These are phyloP conservation scores for Termitomyces sp. DNA, from an alignment of 768 basidiomycete genomes.

Conservation along the genomic window DNA sequence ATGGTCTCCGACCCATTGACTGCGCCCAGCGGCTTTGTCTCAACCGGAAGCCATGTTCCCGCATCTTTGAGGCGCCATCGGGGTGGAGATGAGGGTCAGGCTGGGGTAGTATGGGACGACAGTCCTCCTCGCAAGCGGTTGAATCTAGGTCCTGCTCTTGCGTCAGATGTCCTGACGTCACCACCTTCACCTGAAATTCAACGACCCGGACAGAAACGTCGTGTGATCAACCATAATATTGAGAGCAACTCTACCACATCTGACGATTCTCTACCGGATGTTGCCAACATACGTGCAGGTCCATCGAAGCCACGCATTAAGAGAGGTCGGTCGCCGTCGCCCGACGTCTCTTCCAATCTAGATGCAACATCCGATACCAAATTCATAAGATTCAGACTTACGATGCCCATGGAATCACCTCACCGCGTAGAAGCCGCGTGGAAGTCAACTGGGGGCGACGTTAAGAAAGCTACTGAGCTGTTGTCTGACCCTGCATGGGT, in stretches of 20 bases:
- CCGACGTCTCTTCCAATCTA: constrained; percentile 18
- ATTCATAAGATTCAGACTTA: constrained; percentile 58
- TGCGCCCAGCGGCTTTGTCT: constrained; percentile 53
- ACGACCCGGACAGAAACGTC: constrained; percentile 45
- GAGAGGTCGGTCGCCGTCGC: constrained; percentile 37
- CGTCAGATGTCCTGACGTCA: constrained; percentile 33
- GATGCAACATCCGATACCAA: constrained; percentile 29
- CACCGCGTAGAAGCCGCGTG: constrained; percentile 58
- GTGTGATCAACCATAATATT: constrained; percentile 25
- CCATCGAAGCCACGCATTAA: constrained; percentile 50
- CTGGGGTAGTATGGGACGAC: constrained; percentile 41
- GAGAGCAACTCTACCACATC: constrained; percentile 54
- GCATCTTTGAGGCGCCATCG: constrained; percentile 48
- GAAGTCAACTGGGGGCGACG: constrained; percentile 55
- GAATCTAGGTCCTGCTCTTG: constrained; percentile 42
- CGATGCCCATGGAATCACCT: constrained; percentile 46
- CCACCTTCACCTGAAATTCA: constrained; percentile 59
- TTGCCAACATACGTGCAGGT: constrained; percentile 31
- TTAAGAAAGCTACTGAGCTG: constrained; percentile 51
- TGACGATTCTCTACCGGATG: constrained; percentile 61
- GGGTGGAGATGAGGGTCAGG: constrained; percentile 29
- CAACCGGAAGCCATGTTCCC: constrained; percentile 34
- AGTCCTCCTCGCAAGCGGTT: constrained; percentile 70
- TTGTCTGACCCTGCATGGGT: constrained; percentile 55
- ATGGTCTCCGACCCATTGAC: constrained; percentile 47